Conservation (phyloP, 345 rosid species). For the Melastoma malabathricum region DNA sequence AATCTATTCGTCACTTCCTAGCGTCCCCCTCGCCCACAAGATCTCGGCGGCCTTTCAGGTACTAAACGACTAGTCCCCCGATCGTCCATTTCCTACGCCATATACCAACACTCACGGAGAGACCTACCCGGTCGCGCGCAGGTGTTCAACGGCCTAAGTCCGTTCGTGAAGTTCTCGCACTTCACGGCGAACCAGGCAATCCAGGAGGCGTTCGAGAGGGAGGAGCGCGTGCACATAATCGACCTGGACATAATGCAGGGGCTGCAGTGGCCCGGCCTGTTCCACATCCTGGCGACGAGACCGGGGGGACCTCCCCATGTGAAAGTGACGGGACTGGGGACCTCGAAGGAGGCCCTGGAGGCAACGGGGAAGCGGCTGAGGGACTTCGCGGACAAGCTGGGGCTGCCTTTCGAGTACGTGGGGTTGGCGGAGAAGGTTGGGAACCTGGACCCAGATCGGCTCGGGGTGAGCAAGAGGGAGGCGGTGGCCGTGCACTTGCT, state of each 20-base stretch:
- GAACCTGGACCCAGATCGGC: conserved; percentile 60
- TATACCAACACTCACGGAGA: not conserved
- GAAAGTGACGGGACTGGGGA: conserved; percentile 87
- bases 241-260: conserved; percentile 99
- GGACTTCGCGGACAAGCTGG: conserved; percentile 81
- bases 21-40: conserved; percentile 61
- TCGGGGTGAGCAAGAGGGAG: conserved; percentile 71
- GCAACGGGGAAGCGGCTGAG: conserved; percentile 88
- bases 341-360: conserved; percentile 75
- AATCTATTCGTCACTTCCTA: conserved; percentile 61
- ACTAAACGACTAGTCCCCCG: not conserved
- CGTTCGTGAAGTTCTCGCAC: conserved; percentile 93
- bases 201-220: conserved; percentile 92
- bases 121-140: not conserved
- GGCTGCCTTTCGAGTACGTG: conserved; percentile 76
- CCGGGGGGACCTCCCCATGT: conserved; percentile 94
- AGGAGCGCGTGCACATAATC: conserved; percentile 85
- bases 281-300: conserved; percentile 81
- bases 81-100: no score
- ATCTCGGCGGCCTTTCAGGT: conserved; percentile 87
- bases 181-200: conserved; percentile 97
- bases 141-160: conserved; percentile 92
- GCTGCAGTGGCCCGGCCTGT: conserved; percentile 95
- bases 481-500: conserved; percentile 97
- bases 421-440: conserved; percentile 85